Evolutionary conservation across 306 rosid species (phyloP), one percentile per base, ranked within the genome.

Genomic region (Alnus glutinosa): DNA sequence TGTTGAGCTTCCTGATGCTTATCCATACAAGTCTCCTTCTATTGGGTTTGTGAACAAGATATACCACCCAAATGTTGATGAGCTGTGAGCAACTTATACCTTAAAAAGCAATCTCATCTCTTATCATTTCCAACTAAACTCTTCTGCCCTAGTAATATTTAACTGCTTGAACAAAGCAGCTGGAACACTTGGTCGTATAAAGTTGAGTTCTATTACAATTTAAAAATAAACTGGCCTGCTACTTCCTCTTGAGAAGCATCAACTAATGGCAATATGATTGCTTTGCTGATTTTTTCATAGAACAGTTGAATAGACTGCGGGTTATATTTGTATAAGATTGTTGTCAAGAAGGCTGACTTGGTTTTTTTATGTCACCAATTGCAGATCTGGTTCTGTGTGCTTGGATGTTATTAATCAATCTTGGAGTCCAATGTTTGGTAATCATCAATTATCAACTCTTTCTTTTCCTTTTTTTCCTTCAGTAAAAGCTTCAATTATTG

Each of bases 341-440:
- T 44, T 75, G 54, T 55, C 74, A 14, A 50, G 49, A 28, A 7
- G 79, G 51, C 89, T 90, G 79, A 83, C 75, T 77, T 47, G 54
- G 75, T 14, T 54, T 63, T 75, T 82, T 69, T 69, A 63, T 85
- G 81, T 59, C 15, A 32, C 76, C 75, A 75, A 80, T 82, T 88
- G 90, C 93, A 96, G 99, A 82, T 96, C 99, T 74, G 99, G 99
- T 76, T 90, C 99, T 80, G 98, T 96, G 70, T 96, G 99, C 88
- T 85, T 96, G 89, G 99, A 96, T 82, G 99, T 96, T 59, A 96
- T 96, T 80, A 96, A 96, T 83, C 99, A 96, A 79, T 87, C 98
- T 52, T 96, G 99, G 99, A 96, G 99, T 87, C 99, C 99, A 85
- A 93, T 93, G 98, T 96, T 96, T 13, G 98, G 99, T 96, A 96